phyloP scores from a whole-genome alignment of 1,284 basidiomycete species.

The Fereydounia khargensis region DNA sequence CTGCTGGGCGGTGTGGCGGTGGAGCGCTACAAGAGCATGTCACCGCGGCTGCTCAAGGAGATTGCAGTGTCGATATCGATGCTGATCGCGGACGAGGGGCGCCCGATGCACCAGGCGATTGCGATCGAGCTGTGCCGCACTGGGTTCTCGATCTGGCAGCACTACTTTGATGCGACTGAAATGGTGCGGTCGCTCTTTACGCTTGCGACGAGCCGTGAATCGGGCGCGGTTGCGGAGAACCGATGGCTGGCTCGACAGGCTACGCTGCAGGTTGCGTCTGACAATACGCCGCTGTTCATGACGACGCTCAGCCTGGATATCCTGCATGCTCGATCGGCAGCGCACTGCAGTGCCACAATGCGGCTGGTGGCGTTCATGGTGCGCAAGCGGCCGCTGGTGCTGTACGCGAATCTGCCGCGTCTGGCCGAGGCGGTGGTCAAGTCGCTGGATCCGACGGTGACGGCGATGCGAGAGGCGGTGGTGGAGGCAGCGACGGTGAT shows the following conservation, averaged over 20 bases:
- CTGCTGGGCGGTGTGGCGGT: constrained; percentile 67
- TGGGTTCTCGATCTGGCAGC: constrained; percentile 90
- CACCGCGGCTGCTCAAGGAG: constrained; percentile 73
- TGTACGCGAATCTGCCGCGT: constrained; percentile 80
- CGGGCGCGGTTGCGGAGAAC: constrained; percentile 11
- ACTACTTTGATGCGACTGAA: constrained; percentile 86
- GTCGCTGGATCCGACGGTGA: constrained; percentile 87
- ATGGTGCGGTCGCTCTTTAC: constrained; percentile 81
- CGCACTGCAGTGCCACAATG: constrained; percentile 83
- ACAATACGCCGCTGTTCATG: constrained; percentile 88
- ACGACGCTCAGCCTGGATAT: constrained; percentile 89
- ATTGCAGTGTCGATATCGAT: constrained; percentile 76
- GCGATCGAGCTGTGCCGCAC: constrained; percentile 85
- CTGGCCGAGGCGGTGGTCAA: constrained; percentile 94
- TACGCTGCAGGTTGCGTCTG: constrained; percentile 77
- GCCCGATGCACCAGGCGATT: constrained; percentile 66
- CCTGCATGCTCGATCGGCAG: constrained; percentile 72
- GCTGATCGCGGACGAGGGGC: constrained; percentile 72
- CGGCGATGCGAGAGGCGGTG: constrained; percentile 78
- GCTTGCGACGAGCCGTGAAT: constrained; percentile 65
- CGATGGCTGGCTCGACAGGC: constrained; percentile 67
- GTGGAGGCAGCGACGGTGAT: constrained; percentile 90
- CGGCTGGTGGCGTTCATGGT: constrained; percentile 91
- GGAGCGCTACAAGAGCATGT: constrained; percentile 75
- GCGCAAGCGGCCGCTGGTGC: constrained; percentile 67